A percentile compares a stretch with the other conserved stretches of the same genome.
phyloP scores from a whole-genome alignment of 2,329 filamentous ascomycete genomes.

The Botrytis squamosa region DNA sequence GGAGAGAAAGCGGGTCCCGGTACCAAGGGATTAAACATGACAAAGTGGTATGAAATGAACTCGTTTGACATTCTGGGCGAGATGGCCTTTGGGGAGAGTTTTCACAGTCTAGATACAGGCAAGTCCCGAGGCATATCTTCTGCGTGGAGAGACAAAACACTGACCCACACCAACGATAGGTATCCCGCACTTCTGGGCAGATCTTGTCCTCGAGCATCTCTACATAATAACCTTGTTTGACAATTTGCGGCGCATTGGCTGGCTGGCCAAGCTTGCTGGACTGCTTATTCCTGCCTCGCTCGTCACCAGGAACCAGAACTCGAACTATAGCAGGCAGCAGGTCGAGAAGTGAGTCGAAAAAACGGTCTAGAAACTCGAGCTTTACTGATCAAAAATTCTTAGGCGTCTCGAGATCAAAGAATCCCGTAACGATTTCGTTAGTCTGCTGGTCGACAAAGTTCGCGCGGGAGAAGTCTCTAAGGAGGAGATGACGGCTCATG shows the following conservation, averaged over 20 bases:
- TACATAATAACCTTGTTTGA: not conserved
- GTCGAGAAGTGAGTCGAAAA: too few species aligned
- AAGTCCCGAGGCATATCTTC: too few species aligned
- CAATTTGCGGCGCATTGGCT: not conserved
- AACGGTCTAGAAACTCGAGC: too few species aligned
- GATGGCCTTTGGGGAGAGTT: not conserved
- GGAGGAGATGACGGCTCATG: not conserved
- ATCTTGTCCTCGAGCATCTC: not conserved
- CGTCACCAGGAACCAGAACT: not conserved
- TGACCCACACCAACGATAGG: not conserved
- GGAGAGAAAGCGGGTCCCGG: too few species aligned
- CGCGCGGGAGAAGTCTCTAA: not conserved
- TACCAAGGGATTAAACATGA: not conserved
- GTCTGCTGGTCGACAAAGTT: not conserved
- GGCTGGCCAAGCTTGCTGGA: not conserved
- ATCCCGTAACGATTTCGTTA: not conserved
- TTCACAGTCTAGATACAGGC: not conserved
- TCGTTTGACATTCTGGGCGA: constrained; percentile 5
- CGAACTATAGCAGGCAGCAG: too few species aligned
- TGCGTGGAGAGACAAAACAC: not conserved
- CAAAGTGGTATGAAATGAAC: constrained; percentile 1
- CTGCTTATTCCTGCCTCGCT: not conserved
- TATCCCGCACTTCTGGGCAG: constrained; percentile 2
- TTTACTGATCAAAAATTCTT: too few species aligned
- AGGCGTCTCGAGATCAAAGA: not conserved